Percentiles rank a stretch among this genome's conserved stretches.
Evolutionary conservation across 371 early-diverging fungal genomes (phyloP).

Genomic region (Apophysomyces trapeziformis): DNA sequence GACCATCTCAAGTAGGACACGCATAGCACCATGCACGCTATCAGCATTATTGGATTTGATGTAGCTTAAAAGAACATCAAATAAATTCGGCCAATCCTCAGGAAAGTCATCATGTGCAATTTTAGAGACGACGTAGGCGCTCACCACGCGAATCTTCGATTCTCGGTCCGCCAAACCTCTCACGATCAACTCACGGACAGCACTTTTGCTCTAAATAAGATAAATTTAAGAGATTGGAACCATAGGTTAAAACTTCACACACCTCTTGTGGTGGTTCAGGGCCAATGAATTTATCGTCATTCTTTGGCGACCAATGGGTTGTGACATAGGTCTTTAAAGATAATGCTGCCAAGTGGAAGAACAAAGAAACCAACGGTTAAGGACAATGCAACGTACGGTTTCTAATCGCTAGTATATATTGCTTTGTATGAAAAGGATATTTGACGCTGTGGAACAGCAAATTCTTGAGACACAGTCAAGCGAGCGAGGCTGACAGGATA

Average conservation of each 20-base stretch:
- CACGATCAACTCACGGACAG: constrained; percentile 57
- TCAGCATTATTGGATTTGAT: constrained; percentile 70
- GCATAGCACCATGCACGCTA: constrained; percentile 87
- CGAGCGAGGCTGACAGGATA: constrained; percentile 72
- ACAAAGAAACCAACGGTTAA: constrained; percentile 33
- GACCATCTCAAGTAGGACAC: constrained; percentile 86
- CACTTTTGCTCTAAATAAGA: constrained; percentile 47
- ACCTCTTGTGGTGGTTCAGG: constrained; percentile 64
- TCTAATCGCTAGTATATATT: neutral
- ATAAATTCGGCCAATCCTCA: constrained; percentile 92
- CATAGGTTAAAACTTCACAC: constrained; percentile 4
- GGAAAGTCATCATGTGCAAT: constrained; percentile 95
- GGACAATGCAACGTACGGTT: constrained; percentile 11
- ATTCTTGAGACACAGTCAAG: constrained; percentile 68
- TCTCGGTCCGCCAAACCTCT: constrained; percentile 60
- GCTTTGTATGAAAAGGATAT: constrained; percentile 56
- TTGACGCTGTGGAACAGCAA: constrained; percentile 74
- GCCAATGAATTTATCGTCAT: constrained; percentile 61
- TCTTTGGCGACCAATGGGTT: constrained; percentile 76
- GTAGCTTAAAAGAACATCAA: constrained; percentile 74
- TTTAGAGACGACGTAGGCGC: constrained; percentile 83
- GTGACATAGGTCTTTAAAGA: constrained; percentile 78
- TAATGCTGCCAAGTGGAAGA: constrained; percentile 70
- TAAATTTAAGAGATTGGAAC: neutral
- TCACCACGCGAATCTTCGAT: constrained; percentile 66